Base-by-base conservation (phyloP, 2,329 filamentous ascomycete species). In the Aspergillus phoenicis region DNA sequence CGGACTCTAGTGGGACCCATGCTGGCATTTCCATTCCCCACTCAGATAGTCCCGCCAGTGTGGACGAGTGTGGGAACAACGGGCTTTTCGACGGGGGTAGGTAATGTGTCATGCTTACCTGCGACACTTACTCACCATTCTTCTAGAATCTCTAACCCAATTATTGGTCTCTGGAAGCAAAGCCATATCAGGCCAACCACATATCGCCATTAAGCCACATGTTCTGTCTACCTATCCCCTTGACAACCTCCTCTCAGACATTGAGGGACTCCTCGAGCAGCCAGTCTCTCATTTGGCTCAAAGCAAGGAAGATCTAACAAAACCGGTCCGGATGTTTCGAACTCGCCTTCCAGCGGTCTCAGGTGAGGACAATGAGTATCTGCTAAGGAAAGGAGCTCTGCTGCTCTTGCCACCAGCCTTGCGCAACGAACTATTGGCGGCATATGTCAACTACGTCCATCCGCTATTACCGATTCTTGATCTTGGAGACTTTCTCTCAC, bases 391-490 rank as follows among this genome's bases (percentile, higher is more conserved):
- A 33, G 33, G 52, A n/a, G 52, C 52, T 8, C 15, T 54, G 33
- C 52, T 26, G 52, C 28, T 54, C 3, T 22, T 39, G 8, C 22
- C 33, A 36, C 33, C 7, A 11, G 15, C 13, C 22, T n/a, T 54
- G 38, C 52, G 52, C 2, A 39, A 54, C 20, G 17, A 41, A 8
- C 30, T 54, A 26, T 39, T 54, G 24, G 33, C 24, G 8, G 57
- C 57, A 2, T 64, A 64, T n/a, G 60, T 64, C 24, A 56, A 54
- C 57, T 64, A 60, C 57, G 60, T 64, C 5, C 62, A 64, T 47
- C 62, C 62, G 22, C 41, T 62, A 2, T 28, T 62, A 11, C 60
- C 62, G 6, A 45, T 62, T 22, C 47, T 64, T 17, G 60, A 62
- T 36, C 13, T 64, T 5, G 43, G 52, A 20, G 43, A 30, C n/a